These are phyloP conservation scores for Kingdonia uniflora DNA, from an alignment of 164 flowering plant species.

Conservation along the genomic window DNA sequence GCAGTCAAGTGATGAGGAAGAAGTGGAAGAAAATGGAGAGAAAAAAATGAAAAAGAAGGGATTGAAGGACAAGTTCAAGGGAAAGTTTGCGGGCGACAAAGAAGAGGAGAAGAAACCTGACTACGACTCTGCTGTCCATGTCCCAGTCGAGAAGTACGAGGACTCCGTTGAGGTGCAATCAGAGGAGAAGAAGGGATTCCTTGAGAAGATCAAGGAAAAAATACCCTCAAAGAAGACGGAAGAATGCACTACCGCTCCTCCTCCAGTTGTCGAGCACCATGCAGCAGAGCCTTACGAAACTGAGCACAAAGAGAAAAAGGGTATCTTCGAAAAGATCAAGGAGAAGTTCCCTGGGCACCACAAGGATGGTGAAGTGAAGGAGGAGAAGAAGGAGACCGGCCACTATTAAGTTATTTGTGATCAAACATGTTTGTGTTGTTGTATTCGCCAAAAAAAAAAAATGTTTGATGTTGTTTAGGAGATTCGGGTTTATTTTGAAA, in stretches of 20 bases:
- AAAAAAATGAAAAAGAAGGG: conserved; percentile 62
- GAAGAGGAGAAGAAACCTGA: conserved; percentile 23
- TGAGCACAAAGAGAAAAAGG: not conserved
- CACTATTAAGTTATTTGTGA: too few species aligned
- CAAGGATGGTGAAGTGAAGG: not conserved
- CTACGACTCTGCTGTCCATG: not conserved
- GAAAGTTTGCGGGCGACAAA: conserved; percentile 23
- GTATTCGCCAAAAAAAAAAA: too few species aligned
- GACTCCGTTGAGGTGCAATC: not conserved
- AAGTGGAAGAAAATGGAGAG: conserved; percentile 32
- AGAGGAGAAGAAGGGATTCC: conserved; percentile 27
- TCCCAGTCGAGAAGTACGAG: conserved; percentile 10
- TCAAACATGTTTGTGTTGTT: too few species aligned
- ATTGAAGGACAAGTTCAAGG: conserved; percentile 44
- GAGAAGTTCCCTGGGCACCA: not conserved
- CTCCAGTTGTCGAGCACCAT: not conserved
- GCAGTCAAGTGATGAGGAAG: conserved; percentile 70
- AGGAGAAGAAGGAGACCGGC: not conserved
- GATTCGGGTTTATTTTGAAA: too few species aligned
- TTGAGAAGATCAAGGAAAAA: conserved; percentile 45
- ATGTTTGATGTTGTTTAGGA: too few species aligned
- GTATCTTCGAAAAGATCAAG: not conserved
- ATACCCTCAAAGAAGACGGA: conserved; percentile 30
- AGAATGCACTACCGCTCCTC: conserved; percentile 8
- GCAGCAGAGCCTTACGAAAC: not conserved